These are phyloP conservation scores for Prunus kanzakura DNA, from an alignment of 306 rosid genomes.

Conservation along the genomic window DNA sequence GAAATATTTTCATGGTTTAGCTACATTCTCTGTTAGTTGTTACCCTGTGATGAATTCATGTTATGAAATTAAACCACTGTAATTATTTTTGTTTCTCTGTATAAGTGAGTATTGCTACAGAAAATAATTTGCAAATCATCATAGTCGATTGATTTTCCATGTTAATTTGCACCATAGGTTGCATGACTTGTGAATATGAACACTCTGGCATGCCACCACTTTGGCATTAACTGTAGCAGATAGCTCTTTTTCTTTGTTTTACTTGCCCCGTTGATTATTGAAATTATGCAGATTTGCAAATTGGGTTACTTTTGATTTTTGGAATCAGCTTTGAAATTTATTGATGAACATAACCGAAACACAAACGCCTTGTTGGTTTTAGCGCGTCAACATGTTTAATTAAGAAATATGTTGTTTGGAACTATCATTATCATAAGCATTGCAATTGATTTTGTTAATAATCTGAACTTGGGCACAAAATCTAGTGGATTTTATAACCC, in stretches of 20 bases:
- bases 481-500: background rate
- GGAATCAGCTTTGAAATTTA: background rate
- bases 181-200: background rate
- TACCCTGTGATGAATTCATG: background rate
- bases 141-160: background rate
- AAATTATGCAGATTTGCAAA: background rate
- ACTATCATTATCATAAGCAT: background rate
- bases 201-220: background rate
- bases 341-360: background rate
- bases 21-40: background rate
- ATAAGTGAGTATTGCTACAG: background rate
- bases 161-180: background rate
- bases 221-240: background rate
- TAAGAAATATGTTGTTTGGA: background rate
- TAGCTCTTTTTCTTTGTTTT: background rate
- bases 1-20: background rate
- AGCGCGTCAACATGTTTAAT: background rate
- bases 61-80: background rate
- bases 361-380: background rate
- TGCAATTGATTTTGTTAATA: background rate
- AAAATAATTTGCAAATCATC: background rate
- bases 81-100: background rate
- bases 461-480: too few species aligned
- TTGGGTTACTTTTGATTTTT: background rate
- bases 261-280: too few species aligned